phyloP scores from a whole-genome alignment of 2,329 filamentous ascomycete genomes.

The Botrytis tulipae region DNA sequence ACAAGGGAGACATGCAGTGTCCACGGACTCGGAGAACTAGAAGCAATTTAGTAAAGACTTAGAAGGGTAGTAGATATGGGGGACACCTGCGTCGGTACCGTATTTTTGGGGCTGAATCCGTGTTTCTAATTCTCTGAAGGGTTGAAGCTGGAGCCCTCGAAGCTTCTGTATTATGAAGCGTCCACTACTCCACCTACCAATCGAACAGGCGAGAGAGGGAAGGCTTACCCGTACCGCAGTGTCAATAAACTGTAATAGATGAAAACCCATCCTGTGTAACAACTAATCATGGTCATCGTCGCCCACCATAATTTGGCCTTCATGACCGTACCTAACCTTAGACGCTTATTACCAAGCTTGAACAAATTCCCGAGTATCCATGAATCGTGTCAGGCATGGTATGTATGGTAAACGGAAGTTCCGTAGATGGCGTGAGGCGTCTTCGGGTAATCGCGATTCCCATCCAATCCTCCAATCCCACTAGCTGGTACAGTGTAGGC shows the following conservation, averaged over 20 bases:
- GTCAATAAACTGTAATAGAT: slow-evolving; percentile 1
- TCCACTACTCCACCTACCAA: neutral
- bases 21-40: slow-evolving; percentile 5
- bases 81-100: neutral
- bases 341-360: neutral
- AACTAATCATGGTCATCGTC: neutral
- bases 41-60: neutral
- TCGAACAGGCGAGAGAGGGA: slow-evolving; percentile 1
- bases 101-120: neutral
- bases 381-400: slow-evolving; percentile 7
- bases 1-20: neutral
- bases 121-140: slow-evolving; percentile 11
- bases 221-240: neutral
- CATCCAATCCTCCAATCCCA: neutral
- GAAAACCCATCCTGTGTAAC: neutral
- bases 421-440: slow-evolving; percentile 6
- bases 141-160: slow-evolving; percentile 2
- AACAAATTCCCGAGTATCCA: slow-evolving; percentile 10
- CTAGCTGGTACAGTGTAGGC: neutral
- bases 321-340: neutral
- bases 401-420: neutral
- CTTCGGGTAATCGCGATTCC: slow-evolving; percentile 2
- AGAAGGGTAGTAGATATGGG: neutral
- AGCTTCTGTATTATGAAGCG: neutral
- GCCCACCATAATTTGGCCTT: neutral